Conservation (phyloP, 2,329 filamentous ascomycete genomes). For the Trichoderma aggressivum region DNA sequence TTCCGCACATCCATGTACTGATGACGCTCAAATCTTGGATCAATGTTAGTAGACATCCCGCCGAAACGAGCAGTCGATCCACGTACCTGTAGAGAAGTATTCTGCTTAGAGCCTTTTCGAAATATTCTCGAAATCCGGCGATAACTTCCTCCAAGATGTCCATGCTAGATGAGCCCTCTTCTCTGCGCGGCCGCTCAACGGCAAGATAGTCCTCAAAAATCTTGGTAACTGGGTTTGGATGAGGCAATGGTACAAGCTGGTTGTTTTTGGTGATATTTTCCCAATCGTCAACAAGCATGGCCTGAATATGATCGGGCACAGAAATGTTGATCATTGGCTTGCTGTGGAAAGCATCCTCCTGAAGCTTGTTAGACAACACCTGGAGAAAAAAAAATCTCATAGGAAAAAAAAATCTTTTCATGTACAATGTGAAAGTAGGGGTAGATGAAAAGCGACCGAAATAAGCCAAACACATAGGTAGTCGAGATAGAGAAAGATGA, state of each 20-base stretch:
- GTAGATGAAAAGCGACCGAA: background rate
- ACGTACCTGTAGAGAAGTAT: slow-evolving; percentile 75
- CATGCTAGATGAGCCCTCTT: slow-evolving; percentile 64
- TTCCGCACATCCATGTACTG: slow-evolving; percentile 80
- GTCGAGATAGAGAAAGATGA: background rate
- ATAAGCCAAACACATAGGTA: background rate
- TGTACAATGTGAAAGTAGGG: background rate
- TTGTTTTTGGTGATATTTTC: slow-evolving; percentile 96
- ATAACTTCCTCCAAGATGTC: slow-evolving; percentile 90
- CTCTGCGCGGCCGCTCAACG: slow-evolving; percentile 64
- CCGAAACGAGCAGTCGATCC: background rate
- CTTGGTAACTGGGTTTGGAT: slow-evolving; percentile 67
- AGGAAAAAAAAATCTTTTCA: background rate
- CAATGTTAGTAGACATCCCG: slow-evolving; percentile 20
- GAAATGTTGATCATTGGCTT: slow-evolving; percentile 82
- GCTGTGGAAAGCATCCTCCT: slow-evolving; percentile 86
- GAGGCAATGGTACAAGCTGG: slow-evolving; percentile 81
- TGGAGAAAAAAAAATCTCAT: background rate
- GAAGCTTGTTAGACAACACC: slow-evolving; percentile 21
- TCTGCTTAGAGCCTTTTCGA: slow-evolving; percentile 83
- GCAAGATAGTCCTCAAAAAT: slow-evolving; percentile 79
- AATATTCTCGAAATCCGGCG: slow-evolving; percentile 84
- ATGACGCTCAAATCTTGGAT: slow-evolving; percentile 75
- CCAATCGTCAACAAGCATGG: slow-evolving; percentile 95
- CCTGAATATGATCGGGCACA: slow-evolving; percentile 87